A percentile compares a stretch with the other conserved stretches of the same genome.
phyloP scores from a whole-genome alignment of 306 rosid genomes.

The Rosa multiflora region DNA sequence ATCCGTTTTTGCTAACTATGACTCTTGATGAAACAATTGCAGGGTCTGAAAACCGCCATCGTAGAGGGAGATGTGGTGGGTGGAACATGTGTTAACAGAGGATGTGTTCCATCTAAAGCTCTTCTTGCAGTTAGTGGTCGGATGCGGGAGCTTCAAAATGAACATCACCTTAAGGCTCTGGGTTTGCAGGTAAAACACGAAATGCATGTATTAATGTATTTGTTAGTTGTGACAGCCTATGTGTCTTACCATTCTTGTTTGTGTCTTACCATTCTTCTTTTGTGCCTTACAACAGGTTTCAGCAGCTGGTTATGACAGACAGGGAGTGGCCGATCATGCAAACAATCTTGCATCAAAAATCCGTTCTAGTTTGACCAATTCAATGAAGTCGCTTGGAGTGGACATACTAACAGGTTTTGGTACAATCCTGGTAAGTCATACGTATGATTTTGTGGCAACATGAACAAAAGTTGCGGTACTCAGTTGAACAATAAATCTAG shows the following conservation, averaged over 20 bases:
- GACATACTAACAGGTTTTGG: slow-evolving; percentile 93
- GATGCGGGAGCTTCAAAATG: slow-evolving; percentile 88
- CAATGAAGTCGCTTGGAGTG: slow-evolving; percentile 94
- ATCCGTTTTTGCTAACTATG: neutral
- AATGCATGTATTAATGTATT: neutral
- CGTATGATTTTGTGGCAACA: slow-evolving; percentile 1
- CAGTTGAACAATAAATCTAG: neutral
- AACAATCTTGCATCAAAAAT: slow-evolving; percentile 94
- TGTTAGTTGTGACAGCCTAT: neutral
- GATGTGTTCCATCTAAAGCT: slow-evolving; percentile 98
- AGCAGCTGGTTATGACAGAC: slow-evolving; percentile 89
- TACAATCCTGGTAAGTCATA: slow-evolving; percentile 65
- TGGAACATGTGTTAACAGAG: slow-evolving; percentile 97
- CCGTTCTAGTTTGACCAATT: slow-evolving; percentile 81
- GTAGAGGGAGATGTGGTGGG: slow-evolving; percentile 97
- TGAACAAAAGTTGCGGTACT: slow-evolving; percentile 3
- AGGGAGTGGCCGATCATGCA: slow-evolving; percentile 98
- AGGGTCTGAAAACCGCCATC: slow-evolving; percentile 94
- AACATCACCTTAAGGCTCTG: slow-evolving; percentile 84
- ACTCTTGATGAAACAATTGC: slow-evolving; percentile 27
- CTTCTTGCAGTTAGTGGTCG: slow-evolving; percentile 98
- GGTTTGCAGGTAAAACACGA: slow-evolving; percentile 70
- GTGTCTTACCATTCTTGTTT: slow-evolving; percentile 13
- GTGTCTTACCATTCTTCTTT: slow-evolving; percentile 11
- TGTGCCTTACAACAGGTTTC: slow-evolving; percentile 51